Evolutionary conservation across 495 filamentous ascomycete genomes (phyloP).

Genomic region (Xylaria telfairii): DNA sequence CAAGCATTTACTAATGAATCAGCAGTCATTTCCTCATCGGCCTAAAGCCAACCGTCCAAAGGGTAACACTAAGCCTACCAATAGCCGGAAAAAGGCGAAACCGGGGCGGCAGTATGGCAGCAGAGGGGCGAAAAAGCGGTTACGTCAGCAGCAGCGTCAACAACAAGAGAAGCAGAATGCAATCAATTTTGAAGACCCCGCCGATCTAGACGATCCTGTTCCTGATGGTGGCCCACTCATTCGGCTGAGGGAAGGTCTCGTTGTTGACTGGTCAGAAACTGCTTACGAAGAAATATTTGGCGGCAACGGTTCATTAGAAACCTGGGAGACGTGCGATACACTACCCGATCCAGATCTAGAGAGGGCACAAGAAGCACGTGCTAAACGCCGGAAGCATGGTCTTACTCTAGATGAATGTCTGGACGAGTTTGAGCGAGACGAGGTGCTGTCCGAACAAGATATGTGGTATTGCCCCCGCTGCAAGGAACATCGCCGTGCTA

Average conservation of each 20-base stretch:
- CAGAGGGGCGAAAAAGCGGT: constrained; percentile 40
- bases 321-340: constrained; percentile 56
- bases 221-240: constrained; percentile 68
- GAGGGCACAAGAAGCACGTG: constrained; percentile 62
- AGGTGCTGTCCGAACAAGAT: constrained; percentile 90
- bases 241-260: constrained; percentile 76
- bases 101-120: constrained; percentile 44
- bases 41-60: constrained; percentile 35
- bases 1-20: constrained; percentile 20
- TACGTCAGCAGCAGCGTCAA: constrained; percentile 40
- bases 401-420: constrained; percentile 90
- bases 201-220: constrained; percentile 23
- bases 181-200: constrained; percentile 30
- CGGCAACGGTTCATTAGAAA: constrained; percentile 53
- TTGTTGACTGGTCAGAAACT: constrained; percentile 79
- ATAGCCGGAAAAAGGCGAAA: constrained; percentile 47
- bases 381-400: constrained; percentile 69
- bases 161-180: constrained; percentile 31
- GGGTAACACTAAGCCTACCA: constrained; percentile 30
- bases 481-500: constrained; percentile 89
- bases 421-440: constrained; percentile 89
- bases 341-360: constrained; percentile 72
- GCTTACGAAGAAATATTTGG: constrained; percentile 75
- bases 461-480: constrained; percentile 97
- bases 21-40: constrained; percentile 25